A percentile compares a stretch with the other conserved stretches of the same genome.
These are phyloP conservation scores for Kwoniella mangroviensis DNA, from an alignment of 768 basidiomycete species.

Conservation along the genomic window DNA sequence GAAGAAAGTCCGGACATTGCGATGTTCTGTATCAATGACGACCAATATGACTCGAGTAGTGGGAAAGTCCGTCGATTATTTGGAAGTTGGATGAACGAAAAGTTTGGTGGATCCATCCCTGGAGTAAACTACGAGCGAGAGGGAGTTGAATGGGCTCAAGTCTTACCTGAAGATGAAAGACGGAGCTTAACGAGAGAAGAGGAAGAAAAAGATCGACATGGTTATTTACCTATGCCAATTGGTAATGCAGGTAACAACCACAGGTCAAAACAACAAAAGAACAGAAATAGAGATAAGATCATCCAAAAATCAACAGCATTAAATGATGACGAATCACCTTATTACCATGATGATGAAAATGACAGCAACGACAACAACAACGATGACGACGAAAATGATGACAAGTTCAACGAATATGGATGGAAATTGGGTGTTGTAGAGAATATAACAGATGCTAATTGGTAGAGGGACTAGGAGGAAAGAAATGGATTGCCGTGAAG, in stretches of 20 bases:
- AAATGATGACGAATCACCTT: neutral
- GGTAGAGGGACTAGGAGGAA: neutral
- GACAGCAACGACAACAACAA: neutral
- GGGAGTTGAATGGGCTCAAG: conserved; percentile 17
- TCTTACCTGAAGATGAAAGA: conserved; percentile 10
- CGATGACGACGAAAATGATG: conserved; percentile 5
- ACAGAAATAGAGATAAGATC: neutral
- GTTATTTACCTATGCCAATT: too few species aligned
- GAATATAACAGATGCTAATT: conserved; percentile 1
- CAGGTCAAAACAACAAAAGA: neutral
- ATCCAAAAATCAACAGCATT: neutral
- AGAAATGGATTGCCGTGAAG: neutral
- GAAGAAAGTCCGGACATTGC: conserved; percentile 32
- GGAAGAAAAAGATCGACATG: neutral
- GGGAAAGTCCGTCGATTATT: conserved; percentile 20
- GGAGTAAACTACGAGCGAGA: conserved; percentile 30
- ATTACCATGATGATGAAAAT: neutral
- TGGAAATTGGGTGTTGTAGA: neutral
- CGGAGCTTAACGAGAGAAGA: neutral
- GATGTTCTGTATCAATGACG: conserved; percentile 54
- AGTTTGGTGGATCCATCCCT: conserved; percentile 32
- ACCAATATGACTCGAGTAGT: conserved; percentile 33
- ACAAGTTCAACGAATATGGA: neutral
- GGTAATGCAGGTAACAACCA: neutral
- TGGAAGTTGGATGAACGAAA: conserved; percentile 43